Base-by-base conservation (phyloP, 2,329 filamentous ascomycete genomes). In the Sphaerulina musiva region DNA sequence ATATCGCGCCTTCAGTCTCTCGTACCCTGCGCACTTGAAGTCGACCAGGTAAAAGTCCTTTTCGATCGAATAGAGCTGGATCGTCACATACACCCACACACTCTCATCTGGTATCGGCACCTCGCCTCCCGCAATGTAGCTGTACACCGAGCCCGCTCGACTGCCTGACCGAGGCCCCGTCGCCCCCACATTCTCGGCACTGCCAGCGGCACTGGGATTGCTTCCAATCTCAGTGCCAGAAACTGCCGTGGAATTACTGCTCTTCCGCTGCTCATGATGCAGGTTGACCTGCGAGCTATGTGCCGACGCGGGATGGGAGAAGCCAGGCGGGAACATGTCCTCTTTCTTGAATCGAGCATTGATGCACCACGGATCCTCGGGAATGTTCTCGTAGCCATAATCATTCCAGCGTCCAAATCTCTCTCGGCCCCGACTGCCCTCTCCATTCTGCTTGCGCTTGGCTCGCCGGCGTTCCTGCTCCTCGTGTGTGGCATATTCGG, bases 11-110 rank as follows among this genome's bases (percentile, higher is more conserved):
- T 85, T 82, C 46, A 92, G 85, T 52, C 93, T 89, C 74, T 98
- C 93, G 73, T 98, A 98, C 17, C 93, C 93, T 11, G 93, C 91
- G 70, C 92, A 97, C 70, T 96, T 97, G 78, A 98, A 98, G 70
- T 98, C 93, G 46, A 98, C 93, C 59, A 98, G 85, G 71, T 92
- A 97, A 61, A 93, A 92, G 52, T 88, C 86, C 54, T 84, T 83
- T 70, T 97, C 92, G 76, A 97, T 90, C 68, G 90, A 86, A 72
- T 96, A 96, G 48, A 96, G 85, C 70, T 96, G 93, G 59, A 98
- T 96, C 61, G 95, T 91, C 69, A 98, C 83, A 68, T 95, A 93
- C 66, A 97, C 86, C 68, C 87, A 92, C n/a, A 95, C 84, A 52
- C 87, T 86, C 59, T 89, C 82, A 49, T 81, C 76, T 3, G 74